Base-by-base conservation (phyloP, 192 early-diverging fungal genomes). In the Pilaira anomala region DNA sequence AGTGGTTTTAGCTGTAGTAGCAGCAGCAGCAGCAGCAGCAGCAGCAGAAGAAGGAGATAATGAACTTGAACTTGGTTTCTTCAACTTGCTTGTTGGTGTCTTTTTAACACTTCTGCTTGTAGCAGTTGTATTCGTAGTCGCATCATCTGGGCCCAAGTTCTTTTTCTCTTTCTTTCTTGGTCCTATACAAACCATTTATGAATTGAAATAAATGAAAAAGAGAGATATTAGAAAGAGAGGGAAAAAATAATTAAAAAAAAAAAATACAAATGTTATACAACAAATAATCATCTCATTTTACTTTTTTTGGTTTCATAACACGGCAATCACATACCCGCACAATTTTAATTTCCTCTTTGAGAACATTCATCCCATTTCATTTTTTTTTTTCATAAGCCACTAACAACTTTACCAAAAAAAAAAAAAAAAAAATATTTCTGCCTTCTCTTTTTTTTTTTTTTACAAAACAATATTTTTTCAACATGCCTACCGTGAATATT, bases 401-500 rank as follows among this genome's bases (percentile, higher is more conserved):
- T n/a, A n/a, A n/a, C n/a, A n/a, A n/a, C n/a, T n/a, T n/a, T n/a
- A n/a, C n/a, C n/a, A n/a, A n/a, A n/a, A n/a, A n/a, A 33, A 50
- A 25, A 7, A 22, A n/a, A 16, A 41, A 29, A 25, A 46, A 46
- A 19, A 28, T 25, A 52, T 57, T 56, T 56, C 40, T 56, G 9
- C 13, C 18, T 46, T 46, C 44, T 46, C 5, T 46, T n/a, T 45
- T 45, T 12, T 12, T n/a, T n/a, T n/a, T n/a, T 39, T 57, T 40
- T 40, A 41, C n/a, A 36, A 42, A 58, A 28, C 56, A 28, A 36
- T 39, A 19, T 40, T n/a, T n/a, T n/a, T n/a, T n/a, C 40, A 58
- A 21, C 40, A 97, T 97, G 97, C 97, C 97, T 58, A 96, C 97
- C 66, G 89, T 99, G 63, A 89, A 89, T 82, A 87, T 97, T 60